Evolutionary conservation across 2,329 filamentous ascomycete genomes (phyloP), one percentile per base, ranked within the genome.

Genomic region (Ceratocystis harringtonii): DNA sequence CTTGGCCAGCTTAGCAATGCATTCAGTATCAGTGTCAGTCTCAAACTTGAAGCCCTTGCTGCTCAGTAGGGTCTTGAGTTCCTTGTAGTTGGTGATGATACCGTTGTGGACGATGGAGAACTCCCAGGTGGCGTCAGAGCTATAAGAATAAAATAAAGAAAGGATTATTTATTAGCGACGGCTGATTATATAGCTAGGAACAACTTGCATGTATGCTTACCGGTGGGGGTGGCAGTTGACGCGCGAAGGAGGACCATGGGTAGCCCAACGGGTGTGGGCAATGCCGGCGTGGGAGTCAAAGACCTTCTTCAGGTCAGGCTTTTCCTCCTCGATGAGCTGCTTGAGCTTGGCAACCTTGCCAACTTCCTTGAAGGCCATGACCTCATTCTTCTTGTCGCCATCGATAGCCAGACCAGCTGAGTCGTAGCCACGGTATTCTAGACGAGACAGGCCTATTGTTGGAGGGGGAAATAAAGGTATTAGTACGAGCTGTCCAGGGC

Each of bases 1-100:
- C 80, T 97, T 97, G 77, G 92, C 89, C 71, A 99, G 86, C 83
- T 97, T 99, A 71, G 94, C 94, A 77, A 99, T 99, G 78, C 92
- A 96, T 80, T 99, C 94, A 64, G 94, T 99, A 75, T 99, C 94
- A 70, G 94, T 99, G 79, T 99, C 92, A 63, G 94, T 99, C 86
- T 99, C 94, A 76, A 99, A 99, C 74, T 87, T 88, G 86, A 96
- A 95, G 75, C 94, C 94, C 84, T 97, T 99, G 81, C 83, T 83
- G 79, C 88, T 84, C 71, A 99, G 84, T 69, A 99, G 86, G 69
- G 88, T 90, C 85, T 92, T 96, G 73, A 99, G 81, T 80, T 99
- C 94, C 84, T 99, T 99, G 85, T 99, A 99, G 84, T 99, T 99
- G 81, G 94, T 99, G 79, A 99, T 99, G 83, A 99, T 99, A 75